These are phyloP conservation scores for Eucalyptus polybractea DNA, from an alignment of 345 rosid species.

Conservation along the genomic window DNA sequence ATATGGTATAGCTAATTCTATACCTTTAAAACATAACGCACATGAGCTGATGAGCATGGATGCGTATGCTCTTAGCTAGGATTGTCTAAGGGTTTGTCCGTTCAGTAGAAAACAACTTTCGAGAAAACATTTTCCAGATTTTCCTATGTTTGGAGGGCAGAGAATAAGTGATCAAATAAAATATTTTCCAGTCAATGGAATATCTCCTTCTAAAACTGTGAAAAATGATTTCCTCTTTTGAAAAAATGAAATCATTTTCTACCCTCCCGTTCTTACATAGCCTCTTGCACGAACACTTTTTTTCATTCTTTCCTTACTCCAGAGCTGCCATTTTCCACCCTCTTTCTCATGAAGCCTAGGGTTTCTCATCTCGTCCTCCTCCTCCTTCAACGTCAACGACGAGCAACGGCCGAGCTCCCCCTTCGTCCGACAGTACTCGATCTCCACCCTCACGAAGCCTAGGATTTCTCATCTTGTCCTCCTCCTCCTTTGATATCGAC, in stretches of 20 bases:
- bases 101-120: no score
- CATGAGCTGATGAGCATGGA: not conserved
- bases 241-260: not conserved
- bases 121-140: no score
- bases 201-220: not conserved
- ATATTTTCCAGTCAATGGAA: not conserved
- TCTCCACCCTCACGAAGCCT: no score
- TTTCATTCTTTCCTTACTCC: no score
- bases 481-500: no score
- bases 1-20: not conserved
- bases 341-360: no score
- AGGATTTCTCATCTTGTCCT: no score
- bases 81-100: rapidly evolving
- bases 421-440: rapidly evolving
- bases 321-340: no score
- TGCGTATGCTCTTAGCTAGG: not conserved
- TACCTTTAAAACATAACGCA: not conserved
- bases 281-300: no score
- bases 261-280: not conserved
- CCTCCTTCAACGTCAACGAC: rapidly evolving
- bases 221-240: not conserved
- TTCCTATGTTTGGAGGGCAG: rapidly evolving
- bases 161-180: not conserved
- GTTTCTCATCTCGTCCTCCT: no score
- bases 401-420: no score